Base-by-base conservation (phyloP, 2,329 filamentous ascomycete species). In the Talaromyces sp. region DNA sequence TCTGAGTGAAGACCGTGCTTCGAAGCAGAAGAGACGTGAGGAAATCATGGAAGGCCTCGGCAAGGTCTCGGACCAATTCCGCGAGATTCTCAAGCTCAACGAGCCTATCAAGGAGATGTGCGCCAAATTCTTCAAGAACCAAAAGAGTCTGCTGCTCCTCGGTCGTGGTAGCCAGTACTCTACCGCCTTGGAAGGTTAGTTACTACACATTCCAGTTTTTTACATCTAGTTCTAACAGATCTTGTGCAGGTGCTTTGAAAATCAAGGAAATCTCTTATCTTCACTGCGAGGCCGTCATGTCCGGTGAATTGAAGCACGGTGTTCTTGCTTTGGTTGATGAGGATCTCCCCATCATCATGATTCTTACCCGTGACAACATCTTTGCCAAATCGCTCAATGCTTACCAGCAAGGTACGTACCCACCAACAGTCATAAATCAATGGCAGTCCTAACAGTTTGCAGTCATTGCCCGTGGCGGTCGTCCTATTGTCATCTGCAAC, bases 241-340 rank as follows among this genome's bases (percentile, higher is more conserved):
- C 32, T 51, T 46, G 26, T 62, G 50, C 58, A 82, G 81, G 91
- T 79, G 94, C 94, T 55, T 84, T 99, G 68, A 99, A 99, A 85
- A 99, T 99, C 79, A 99, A 99, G 86, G 94, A 99, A 81, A 99
- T 99, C 71, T 97, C 93, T 19, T 99, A 99, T 79, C 90, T 99
- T 62, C 94, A 99, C 80, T 99, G 94, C 79, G 94, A 99, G 81
- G 94, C 94, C 69, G 94, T 99, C 82, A 99, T 99, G 94, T 97
- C 94, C 65, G 94, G 94, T 79, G 94, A 99, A 81, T 85, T 99
- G 70, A 99, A 99, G 86, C 94, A 99, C 78, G 94, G 94, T 83
- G 94, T 99, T 57, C 83, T 99, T 74, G 94, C 94, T 57, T 85
- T 99, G 64, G 94, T 99, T 62, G 94, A 99, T 71, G 94, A 99